Evolutionary conservation across 2,329 filamentous ascomycete genomes (phyloP).

Genomic region (Elsinoe perseae): DNA sequence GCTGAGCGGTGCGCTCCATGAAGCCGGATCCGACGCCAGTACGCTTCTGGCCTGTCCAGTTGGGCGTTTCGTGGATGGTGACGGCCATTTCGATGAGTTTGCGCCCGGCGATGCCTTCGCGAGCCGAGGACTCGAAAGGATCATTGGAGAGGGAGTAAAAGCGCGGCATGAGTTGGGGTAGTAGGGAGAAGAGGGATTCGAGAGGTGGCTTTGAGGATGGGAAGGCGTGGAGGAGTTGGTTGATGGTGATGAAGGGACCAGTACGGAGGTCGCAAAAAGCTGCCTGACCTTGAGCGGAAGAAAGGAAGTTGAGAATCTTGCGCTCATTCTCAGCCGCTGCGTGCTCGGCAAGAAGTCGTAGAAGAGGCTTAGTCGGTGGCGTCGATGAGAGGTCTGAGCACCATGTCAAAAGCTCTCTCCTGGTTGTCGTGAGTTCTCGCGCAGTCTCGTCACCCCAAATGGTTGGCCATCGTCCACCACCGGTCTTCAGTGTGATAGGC

Average conservation of each 20-base stretch:
- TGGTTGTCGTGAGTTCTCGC: constrained; percentile 79
- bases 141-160: constrained; percentile 99
- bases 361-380: constrained; percentile 77
- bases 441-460: constrained; percentile 91
- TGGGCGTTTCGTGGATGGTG: constrained; percentile 76
- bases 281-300: constrained; percentile 82
- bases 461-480: constrained; percentile 82
- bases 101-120: constrained; percentile 61
- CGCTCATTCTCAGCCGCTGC: constrained; percentile 72
- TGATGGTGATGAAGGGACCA: constrained; percentile 72
- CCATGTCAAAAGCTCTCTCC: constrained; percentile 89
- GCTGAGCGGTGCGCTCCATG: constrained; percentile 74
- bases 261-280: constrained; percentile 90
- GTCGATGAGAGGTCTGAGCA: constrained; percentile 90
- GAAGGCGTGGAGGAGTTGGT: constrained; percentile 84
- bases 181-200: constrained; percentile 67
- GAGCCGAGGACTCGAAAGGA: constrained; percentile 68
- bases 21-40: constrained; percentile 89
- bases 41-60: constrained; percentile 61
- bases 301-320: constrained; percentile 79
- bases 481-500: constrained; percentile 70
- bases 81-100: constrained; percentile 94
- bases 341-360: constrained; percentile 79
- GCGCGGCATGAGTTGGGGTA: constrained; percentile 88
- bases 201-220: constrained; percentile 84